Base-by-base conservation (phyloP, 2,329 filamentous ascomycete genomes). In the Graphiopsis chlorocephala region DNA sequence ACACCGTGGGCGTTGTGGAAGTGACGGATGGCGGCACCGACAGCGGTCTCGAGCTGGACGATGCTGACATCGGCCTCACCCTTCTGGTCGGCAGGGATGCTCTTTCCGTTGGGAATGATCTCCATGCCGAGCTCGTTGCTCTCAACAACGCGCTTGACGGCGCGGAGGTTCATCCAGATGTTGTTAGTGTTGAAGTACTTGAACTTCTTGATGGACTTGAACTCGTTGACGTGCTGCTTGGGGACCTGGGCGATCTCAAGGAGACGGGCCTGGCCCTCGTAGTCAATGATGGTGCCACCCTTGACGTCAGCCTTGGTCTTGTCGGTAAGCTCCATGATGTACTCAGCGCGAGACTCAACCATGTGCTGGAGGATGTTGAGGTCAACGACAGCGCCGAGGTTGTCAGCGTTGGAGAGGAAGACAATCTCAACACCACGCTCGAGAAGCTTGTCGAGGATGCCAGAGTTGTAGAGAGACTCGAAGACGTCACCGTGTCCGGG, bases 141-240 rank as follows among this genome's bases (percentile, higher is more conserved):
- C 87, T 98, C 95, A 8, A 99, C 95, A 63, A 99, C 93, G 67
- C 95, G 93, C 90, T 98, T 98, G 83, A 99, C 91, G 72, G 95
- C 95, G 78, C 92, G 89, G 74, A 97, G 86, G 84, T 97, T 97
- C 86, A 99, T 91, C 95, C 95, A 99, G 83, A 99, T 97, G 88
- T 99, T 99, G 91, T 99, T 99, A 82, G 95, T 99, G 88, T 99
- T 99, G 90, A 99, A 99, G 89, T 99, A 99, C 87, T 96, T 97
- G 90, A 99, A 99, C 87, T 99, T 99, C 90, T 99, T 99, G 86
- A 99, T 99, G 57, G 93, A 97, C 89, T 99, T 99, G 92, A 99
- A 99, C 84, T 99, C 95, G 83, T 99, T 98, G 79, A 95, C 92
- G 83, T 99, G 95, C 85, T 99, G 92, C 88, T 98, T 99, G 82